phyloP scores from a whole-genome alignment of 306 rosid species.

The Crotalaria pallida region DNA sequence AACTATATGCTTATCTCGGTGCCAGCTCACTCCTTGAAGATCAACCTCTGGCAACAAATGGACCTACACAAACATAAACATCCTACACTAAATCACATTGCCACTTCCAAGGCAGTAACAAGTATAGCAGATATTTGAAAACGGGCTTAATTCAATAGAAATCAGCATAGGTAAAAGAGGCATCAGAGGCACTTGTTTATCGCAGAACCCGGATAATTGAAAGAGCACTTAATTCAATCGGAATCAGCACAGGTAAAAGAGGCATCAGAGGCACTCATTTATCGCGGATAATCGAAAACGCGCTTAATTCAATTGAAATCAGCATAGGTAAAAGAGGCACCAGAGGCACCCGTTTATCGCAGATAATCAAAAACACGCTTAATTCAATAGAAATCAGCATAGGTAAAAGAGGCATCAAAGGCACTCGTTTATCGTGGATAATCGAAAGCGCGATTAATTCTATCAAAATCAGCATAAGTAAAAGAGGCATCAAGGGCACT shows the following conservation, averaged over 20 bases:
- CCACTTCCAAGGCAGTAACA: not conserved
- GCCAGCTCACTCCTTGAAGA: constrained; percentile 93
- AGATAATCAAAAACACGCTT: not conserved
- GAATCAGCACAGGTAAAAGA: constrained; percentile 33
- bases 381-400: not conserved
- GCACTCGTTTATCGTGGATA: too few species aligned
- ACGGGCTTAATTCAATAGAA: not conserved
- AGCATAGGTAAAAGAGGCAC: constrained; percentile 35
- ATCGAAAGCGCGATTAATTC: not conserved
- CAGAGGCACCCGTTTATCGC: constrained; percentile 1
- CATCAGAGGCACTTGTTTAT: too few species aligned
- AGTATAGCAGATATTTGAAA: not conserved
- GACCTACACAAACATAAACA: constrained; percentile 40
- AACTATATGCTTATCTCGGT: constrained; percentile 74
- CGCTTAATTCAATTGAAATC: not conserved
- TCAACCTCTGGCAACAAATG: constrained; percentile 73
- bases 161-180: constrained; percentile 35
- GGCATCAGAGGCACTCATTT: too few species aligned
- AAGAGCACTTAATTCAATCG: not conserved
- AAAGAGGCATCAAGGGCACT: constrained; percentile 44
- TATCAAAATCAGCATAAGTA: constrained; percentile 14
- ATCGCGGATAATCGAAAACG: not conserved
- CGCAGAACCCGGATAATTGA: too few species aligned
- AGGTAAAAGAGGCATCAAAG: constrained; percentile 48
- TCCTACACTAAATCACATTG: not conserved